Base-by-base conservation (phyloP, 805 yeast species). In the Candida tibetensis region DNA sequence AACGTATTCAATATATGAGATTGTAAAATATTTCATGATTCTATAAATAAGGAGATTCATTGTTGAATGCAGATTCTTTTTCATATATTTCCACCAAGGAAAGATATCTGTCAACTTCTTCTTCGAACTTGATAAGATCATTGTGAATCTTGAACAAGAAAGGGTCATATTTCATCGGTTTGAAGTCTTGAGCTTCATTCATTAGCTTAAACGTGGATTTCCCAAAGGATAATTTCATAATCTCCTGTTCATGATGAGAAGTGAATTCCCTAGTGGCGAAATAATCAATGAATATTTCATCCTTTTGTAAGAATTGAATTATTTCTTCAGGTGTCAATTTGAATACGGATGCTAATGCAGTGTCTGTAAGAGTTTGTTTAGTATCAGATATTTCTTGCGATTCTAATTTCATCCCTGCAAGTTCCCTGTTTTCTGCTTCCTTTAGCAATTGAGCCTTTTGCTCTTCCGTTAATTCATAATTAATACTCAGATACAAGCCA, bases 191-290 rank as follows among this genome's bases (percentile, higher is more conserved):
- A 2, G 57, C 57, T 15, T 36, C 35, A 5, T 28, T 22, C 21
- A 56, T 45, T 21, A 53, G 28, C 1, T 39, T 21, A n/a, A 41
- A 39, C 5, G 49, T 42, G 4, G 49, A 36, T 29, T 40, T 42
- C 13, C 47, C 47, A 21, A 45, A 48, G 18, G 48, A 36, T 13
- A 54, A 45, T 7, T 51, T 36, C 57, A 53, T 52, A 34, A 62
- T 52, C 44, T 68, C 71, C 3, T 48, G 38, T 34, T 57, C 63
- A 41, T 68, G 74, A 31, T 62, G 52, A 8, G 46, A 37, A 3
- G 74, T 67, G 22, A 62, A 40, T 15, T 59, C 60, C 9, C 53
- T 46, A 4, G 63, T 51, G 17, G 52, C 38, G 13, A 57, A 44
- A 39, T 53, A 67, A 32, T 61, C 64, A 27, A 53, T 40, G 30